phyloP scores from a whole-genome alignment of 2,329 filamentous ascomycete genomes.

The Talaromyces sp. region DNA sequence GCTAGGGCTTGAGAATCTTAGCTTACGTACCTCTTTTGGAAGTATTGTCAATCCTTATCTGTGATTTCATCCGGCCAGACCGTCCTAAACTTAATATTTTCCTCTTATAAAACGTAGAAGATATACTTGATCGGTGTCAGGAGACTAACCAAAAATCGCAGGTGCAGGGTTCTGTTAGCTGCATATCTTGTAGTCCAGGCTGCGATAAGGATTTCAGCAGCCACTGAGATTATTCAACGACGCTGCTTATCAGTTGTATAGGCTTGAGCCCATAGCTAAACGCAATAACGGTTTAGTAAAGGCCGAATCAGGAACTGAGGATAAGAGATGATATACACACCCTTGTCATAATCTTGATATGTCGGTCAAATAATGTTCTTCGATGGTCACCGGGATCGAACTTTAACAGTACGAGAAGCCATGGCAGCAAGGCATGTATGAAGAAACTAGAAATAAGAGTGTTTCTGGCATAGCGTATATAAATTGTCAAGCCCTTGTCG shows the following conservation, averaged over 20 bases:
- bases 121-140: neutral
- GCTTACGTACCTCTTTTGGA: neutral
- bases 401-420: neutral
- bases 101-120: neutral
- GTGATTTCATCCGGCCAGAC: neutral
- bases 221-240: neutral
- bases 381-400: neutral
- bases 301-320: neutral
- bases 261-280: neutral
- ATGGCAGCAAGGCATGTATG: neutral
- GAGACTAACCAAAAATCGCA: neutral
- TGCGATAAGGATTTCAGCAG: conserved; percentile 7
- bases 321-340: neutral
- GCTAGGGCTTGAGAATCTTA: neutral
- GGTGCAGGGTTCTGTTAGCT: neutral
- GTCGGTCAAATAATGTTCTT: neutral
- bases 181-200: neutral
- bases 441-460: neutral
- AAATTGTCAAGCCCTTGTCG: neutral
- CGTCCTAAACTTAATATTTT: neutral
- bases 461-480: neutral
- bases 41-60: neutral
- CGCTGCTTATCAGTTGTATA: neutral
- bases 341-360: neutral
- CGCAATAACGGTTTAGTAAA: neutral